Evolutionary conservation across 2,329 filamentous ascomycete genomes (phyloP), one percentile per base, ranked within the genome.

Genomic region (Mycosphaerella arachidis): DNA sequence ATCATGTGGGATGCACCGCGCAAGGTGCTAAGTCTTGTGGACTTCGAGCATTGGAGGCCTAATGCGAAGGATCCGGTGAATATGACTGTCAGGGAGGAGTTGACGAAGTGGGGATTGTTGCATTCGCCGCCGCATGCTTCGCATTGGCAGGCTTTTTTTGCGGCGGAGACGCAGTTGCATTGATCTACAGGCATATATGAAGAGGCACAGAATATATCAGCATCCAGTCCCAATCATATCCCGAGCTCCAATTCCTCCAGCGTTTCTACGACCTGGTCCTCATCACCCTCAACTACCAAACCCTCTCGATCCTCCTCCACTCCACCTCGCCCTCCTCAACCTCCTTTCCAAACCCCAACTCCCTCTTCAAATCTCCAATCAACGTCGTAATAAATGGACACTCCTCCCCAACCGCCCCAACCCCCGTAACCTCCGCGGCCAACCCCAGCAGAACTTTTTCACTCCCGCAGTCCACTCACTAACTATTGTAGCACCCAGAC

Each of bases 31-130:
- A 66, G 65, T 6, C 58, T 72, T 6, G 67, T 72, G n/a, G 70
- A 72, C 33, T 72, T 72, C 48, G 70, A 72, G 58, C 67, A 69
- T 24, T 72, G 67, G 61, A 56, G 63, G 48, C 55, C 59, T 4
- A 62, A 54, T 37, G 63, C 65, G 3, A 66, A 61, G 20, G 68
- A 69, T 53, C 62, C 64, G 10, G 67, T 69, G 58, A 68, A 66
- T 18, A 67, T 70, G 67, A 53, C 65, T 24, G 66, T 63, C 40
- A 55, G 55, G 16, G 55, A 61, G 10, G 70, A 71, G 50, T 56
- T 71, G 62, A 61, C 67, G 54, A 63, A 58, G 31, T 72, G 70
- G 70, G 70, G 70, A 0, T 50, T 72, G 7, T 65, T 67, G 7
- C 63, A 66, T 30, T 53, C 66, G 29, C 67, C 68, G 29, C 63